phyloP scores from a whole-genome alignment of 306 rosid species.

The Lupinus albus region DNA sequence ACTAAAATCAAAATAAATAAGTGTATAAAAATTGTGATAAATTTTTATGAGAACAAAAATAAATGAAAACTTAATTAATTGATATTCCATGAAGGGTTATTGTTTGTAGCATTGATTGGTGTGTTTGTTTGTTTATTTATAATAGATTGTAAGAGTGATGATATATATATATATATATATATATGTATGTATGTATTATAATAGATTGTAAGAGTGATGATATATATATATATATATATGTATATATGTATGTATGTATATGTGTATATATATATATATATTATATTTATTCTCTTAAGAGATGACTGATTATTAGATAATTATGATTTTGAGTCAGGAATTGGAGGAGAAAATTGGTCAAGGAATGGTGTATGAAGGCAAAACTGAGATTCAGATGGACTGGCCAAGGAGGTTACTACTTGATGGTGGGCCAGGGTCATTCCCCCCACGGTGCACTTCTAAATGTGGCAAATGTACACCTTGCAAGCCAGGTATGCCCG shows the following conservation, averaged over 20 bases:
- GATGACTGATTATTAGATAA: not conserved
- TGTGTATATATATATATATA: not conserved
- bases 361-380: slow-evolving; percentile 2
- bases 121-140: not conserved
- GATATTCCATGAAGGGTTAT: not conserved
- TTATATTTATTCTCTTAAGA: not conserved
- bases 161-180: not conserved
- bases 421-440: slow-evolving; percentile 73
- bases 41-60: too few species aligned
- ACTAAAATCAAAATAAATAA: too few species aligned
- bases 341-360: slow-evolving; percentile 18
- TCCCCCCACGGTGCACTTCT: slow-evolving; percentile 74
- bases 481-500: slow-evolving; percentile 79
- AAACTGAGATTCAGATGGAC: not conserved
- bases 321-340: slow-evolving; percentile 29
- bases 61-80: too few species aligned
- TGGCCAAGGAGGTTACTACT: slow-evolving; percentile 57
- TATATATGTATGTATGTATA: too few species aligned
- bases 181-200: not conserved
- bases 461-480: slow-evolving; percentile 88
- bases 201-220: too few species aligned
- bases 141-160: too few species aligned
- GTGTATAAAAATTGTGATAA: too few species aligned
- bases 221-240: not conserved
- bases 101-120: not conserved